These are phyloP conservation scores for Penicillium malachiteum DNA, from an alignment of 495 filamentous ascomycete genomes.

Conservation along the genomic window DNA sequence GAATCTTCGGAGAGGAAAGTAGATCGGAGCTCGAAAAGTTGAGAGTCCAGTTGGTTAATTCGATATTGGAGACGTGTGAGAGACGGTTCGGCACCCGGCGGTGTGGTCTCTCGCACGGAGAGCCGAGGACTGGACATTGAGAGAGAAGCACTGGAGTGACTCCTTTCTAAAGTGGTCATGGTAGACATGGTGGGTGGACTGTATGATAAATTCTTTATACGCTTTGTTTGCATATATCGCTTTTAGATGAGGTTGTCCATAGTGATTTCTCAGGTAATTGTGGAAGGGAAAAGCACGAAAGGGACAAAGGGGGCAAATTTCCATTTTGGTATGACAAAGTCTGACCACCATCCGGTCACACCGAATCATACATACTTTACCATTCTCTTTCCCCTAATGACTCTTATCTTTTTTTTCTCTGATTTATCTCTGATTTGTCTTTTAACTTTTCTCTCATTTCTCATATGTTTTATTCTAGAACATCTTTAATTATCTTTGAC, in stretches of 20 bases:
- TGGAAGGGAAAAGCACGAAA: background rate
- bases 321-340: background rate
- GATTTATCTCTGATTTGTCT: background rate
- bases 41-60: conserved; percentile 39
- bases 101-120: conserved; percentile 35
- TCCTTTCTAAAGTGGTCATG: conserved; percentile 45
- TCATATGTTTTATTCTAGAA: background rate
- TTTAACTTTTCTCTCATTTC: background rate
- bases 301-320: background rate
- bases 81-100: conserved; percentile 35
- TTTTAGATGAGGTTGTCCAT: conserved; percentile 8
- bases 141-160: conserved; percentile 41
- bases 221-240: background rate
- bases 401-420: background rate
- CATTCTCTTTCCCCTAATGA: background rate
- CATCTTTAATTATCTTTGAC: background rate
- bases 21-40: conserved; percentile 38
- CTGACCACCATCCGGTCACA: background rate
- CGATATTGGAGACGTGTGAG: conserved; percentile 39
- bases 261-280: conserved; percentile 1
- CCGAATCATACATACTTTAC: background rate
- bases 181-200: conserved; percentile 16
- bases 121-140: conserved; percentile 40
- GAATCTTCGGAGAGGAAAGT: conserved; percentile 39
- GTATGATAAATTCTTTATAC: background rate